Evolutionary conservation across 768 basidiomycete genomes (phyloP).

Genomic region (Pulveroboletus sp.): DNA sequence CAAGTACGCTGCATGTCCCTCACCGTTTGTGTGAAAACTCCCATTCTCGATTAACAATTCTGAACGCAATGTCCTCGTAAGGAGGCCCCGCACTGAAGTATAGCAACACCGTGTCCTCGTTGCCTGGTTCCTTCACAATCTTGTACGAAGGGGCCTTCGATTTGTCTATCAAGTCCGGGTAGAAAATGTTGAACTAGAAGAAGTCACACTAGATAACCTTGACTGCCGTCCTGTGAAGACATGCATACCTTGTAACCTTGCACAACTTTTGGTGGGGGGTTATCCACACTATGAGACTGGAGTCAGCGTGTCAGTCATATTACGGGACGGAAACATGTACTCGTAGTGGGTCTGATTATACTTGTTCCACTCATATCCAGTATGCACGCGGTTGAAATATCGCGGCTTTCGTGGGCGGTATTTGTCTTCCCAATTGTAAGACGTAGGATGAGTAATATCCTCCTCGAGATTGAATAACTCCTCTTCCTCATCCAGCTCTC

Average conservation of each 20-base stretch:
- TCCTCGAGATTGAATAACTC: slow-evolving; percentile 94
- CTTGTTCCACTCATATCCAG: slow-evolving; percentile 99
- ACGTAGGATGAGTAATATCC: slow-evolving; percentile 72
- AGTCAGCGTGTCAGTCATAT: slow-evolving; percentile 2
- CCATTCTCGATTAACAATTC: slow-evolving; percentile 97
- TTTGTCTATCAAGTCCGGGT: slow-evolving; percentile 98
- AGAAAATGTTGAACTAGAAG: slow-evolving; percentile 89
- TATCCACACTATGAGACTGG: slow-evolving; percentile 68
- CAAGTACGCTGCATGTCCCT: slow-evolving; percentile 7
- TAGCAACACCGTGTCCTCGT: slow-evolving; percentile 90
- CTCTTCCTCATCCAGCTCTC: slow-evolving; percentile 93
- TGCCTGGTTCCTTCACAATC: slow-evolving; percentile 88
- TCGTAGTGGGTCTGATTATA: slow-evolving; percentile 99
- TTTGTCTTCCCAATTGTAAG: slow-evolving; percentile 99
- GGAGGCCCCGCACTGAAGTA: slow-evolving; percentile 96
- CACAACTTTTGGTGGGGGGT: slow-evolving; percentile 98
- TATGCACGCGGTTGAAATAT: slow-evolving; percentile 98
- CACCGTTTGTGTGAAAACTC: slow-evolving; percentile 97
- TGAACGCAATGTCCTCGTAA: slow-evolving; percentile 98
- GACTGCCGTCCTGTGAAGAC: background rate
- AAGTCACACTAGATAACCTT: slow-evolving; percentile 12
- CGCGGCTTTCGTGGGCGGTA: slow-evolving; percentile 95
- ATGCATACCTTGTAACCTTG: slow-evolving; percentile 87
- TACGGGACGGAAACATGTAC: slow-evolving; percentile 37
- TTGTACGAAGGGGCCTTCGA: slow-evolving; percentile 95